These are phyloP conservation scores for Solioccasus polychromus DNA, from an alignment of 768 basidiomycete genomes.

Conservation along the genomic window DNA sequence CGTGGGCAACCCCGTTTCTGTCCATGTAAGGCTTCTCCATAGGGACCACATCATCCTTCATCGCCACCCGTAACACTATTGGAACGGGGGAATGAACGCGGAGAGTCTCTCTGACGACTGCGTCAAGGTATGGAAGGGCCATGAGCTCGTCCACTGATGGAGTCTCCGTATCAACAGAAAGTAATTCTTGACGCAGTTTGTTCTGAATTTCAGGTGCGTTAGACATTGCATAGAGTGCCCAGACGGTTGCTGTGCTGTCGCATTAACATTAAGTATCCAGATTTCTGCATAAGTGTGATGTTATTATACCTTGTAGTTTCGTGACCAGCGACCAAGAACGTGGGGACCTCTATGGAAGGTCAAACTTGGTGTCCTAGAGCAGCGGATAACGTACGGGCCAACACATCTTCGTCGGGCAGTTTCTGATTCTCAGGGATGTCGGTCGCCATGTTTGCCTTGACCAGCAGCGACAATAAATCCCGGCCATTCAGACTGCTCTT, in stretches of 20 bases:
- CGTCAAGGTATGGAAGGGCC: not conserved
- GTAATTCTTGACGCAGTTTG: not conserved
- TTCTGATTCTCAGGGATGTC: slow-evolving; percentile 53
- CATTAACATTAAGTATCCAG: not conserved
- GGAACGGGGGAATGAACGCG: not conserved
- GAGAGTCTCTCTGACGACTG: not conserved
- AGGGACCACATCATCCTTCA: not conserved
- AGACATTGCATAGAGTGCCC: not conserved
- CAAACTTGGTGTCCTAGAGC: no score
- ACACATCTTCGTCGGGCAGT: slow-evolving; percentile 59
- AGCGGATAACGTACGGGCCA: slow-evolving; percentile 40
- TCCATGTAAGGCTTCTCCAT: not conserved
- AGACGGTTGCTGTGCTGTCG: not conserved
- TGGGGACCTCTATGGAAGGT: not conserved
- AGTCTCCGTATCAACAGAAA: not conserved
- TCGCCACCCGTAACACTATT: not conserved
- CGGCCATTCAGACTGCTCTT: slow-evolving; percentile 31
- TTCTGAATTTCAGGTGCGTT: not conserved
- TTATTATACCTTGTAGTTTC: not conserved
- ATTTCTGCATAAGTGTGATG: not conserved
- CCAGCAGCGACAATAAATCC: slow-evolving; percentile 47
- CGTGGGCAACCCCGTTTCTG: not conserved
- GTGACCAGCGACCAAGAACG: not conserved
- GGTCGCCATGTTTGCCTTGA: slow-evolving; percentile 29
- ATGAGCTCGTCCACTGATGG: not conserved